Evolutionary conservation across 768 basidiomycete genomes (phyloP), one percentile per base, ranked within the genome.

Genomic region (Candolleomyces aberdarensis): DNA sequence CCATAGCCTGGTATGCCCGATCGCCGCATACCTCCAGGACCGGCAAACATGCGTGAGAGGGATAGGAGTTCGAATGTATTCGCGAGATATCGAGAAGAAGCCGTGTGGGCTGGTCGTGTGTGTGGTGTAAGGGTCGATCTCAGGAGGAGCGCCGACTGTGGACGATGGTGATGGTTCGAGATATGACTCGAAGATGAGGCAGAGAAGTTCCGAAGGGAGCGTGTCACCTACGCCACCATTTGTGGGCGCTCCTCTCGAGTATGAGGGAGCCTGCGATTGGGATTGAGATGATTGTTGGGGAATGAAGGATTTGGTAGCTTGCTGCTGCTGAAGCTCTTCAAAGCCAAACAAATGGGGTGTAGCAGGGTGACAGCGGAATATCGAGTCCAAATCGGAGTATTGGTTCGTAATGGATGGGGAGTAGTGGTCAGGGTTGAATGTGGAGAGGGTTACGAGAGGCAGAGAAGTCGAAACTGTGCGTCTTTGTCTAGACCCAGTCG

Each of bases 1-100:
- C 60, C 60, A 61, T 14, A 61, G 46, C 47, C 39, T 57, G 41
- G 19, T 20, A 47, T 61, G 55, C 5, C 47, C 47, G 29, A 52
- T 51, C 20, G 60, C 60, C 4, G 56, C 51, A 10, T 31, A 11
- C 11, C 60, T 26, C 60, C 60, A 61, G 10, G 22, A 31, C 14
- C 39, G 17, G 40, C 60, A 61, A 36, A 61, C 60, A 31, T 61
- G 60, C 22, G 47, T 61, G 2, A 61, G 56, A 1, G 56, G 39
- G 17, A 61, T 17, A 14, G 60, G 60, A 9, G 60, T 56, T 8
- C 39, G n/a, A 36, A 22, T 26, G 5, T 22, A 41, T 10, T 41
- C 40, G 39, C 39, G 39, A 29, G 54, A 56, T 17, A 43, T 20
- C 6, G 54, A 56, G 54, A 56, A 43, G 40, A 41, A 56, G 40